phyloP scores from a whole-genome alignment of 495 filamentous ascomycete species.

The Penicillium pancosmium region DNA sequence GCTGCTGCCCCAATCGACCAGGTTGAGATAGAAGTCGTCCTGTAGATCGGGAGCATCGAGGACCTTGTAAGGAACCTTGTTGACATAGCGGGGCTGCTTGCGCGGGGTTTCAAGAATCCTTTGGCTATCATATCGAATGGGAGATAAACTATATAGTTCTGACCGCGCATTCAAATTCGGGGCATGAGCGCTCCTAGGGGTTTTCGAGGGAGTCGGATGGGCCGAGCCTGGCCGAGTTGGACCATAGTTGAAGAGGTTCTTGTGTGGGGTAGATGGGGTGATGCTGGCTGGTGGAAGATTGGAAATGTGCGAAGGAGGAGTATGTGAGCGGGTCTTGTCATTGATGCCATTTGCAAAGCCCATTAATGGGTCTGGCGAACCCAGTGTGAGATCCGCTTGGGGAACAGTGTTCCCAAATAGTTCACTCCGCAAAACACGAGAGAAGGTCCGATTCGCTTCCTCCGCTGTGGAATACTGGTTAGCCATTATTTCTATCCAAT shows the following conservation, averaged over 20 bases:
- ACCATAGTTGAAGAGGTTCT: conserved; percentile 94
- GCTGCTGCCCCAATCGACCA: conserved; percentile 97
- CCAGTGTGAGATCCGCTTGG: conserved; percentile 68
- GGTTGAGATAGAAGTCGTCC: conserved; percentile 96
- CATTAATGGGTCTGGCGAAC: conserved; percentile 65
- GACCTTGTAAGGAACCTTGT: conserved; percentile 97
- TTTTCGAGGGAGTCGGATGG: conserved; percentile 84
- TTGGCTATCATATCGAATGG: conserved; percentile 86
- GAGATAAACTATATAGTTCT: conserved; percentile 91
- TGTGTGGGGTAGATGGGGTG: conserved; percentile 93
- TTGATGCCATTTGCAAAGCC: conserved; percentile 61
- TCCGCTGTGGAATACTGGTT: conserved; percentile 65
- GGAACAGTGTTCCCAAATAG: conserved; percentile 89
- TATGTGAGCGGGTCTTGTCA: conserved; percentile 75
- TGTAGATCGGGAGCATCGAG: conserved; percentile 94
- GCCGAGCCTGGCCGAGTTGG: conserved; percentile 73
- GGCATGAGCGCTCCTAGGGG: conserved; percentile 82
- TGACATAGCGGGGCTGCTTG: conserved; percentile 83
- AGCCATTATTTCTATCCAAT: conserved; percentile 28
- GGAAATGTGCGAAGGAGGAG: conserved; percentile 71
- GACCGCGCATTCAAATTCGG: conserved; percentile 84
- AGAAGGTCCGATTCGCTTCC: conserved; percentile 91
- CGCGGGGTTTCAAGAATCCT: conserved; percentile 87
- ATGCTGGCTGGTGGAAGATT: conserved; percentile 67
- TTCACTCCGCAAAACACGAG: conserved; percentile 84